Percentiles rank a stretch among this genome's conserved stretches.
These are phyloP conservation scores for Echium plantagineum DNA, from an alignment of 257 asterid species.

Conservation along the genomic window DNA sequence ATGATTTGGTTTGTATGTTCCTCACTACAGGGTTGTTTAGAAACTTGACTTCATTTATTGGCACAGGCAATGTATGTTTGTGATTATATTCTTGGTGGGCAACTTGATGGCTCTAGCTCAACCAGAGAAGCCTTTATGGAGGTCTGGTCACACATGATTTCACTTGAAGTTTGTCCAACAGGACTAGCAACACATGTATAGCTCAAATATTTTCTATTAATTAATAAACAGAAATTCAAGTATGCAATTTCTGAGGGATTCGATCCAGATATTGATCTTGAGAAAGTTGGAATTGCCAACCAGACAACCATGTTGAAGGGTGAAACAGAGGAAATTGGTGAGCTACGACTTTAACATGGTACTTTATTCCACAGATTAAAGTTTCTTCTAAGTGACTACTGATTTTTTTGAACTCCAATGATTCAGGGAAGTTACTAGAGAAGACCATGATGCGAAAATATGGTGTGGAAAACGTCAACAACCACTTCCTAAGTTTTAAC, in stretches of 20 bases:
- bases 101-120: slow-evolving; percentile 93
- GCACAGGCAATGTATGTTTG: slow-evolving; percentile 88
- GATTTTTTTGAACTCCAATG: slow-evolving; percentile 10
- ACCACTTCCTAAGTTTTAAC: slow-evolving; percentile 92
- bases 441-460: slow-evolving; percentile 75
- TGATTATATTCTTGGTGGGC: slow-evolving; percentile 86
- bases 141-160: slow-evolving; percentile 28
- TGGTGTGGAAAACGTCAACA: slow-evolving; percentile 75
- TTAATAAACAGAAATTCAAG: slow-evolving; percentile 72
- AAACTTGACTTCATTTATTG: slow-evolving; percentile 5
- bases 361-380: slow-evolving; percentile 3
- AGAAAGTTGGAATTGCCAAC: slow-evolving; percentile 91
- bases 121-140: slow-evolving; percentile 87
- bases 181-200: slow-evolving; percentile 1
- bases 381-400: slow-evolving; percentile 4
- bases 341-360: slow-evolving; percentile 2
- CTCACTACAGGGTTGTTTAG: background rate
- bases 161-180: slow-evolving; percentile 1
- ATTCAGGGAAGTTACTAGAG: slow-evolving; percentile 48
- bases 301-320: slow-evolving; percentile 99
- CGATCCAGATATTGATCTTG: slow-evolving; percentile 79
- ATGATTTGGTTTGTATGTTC: background rate
- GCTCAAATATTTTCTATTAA: slow-evolving; percentile 13
- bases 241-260: slow-evolving; percentile 75
- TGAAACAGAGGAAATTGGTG: slow-evolving; percentile 95